Evolutionary conservation across 331 rosid genomes (phyloP).

Genomic region (Erythrophleum ivorense): DNA sequence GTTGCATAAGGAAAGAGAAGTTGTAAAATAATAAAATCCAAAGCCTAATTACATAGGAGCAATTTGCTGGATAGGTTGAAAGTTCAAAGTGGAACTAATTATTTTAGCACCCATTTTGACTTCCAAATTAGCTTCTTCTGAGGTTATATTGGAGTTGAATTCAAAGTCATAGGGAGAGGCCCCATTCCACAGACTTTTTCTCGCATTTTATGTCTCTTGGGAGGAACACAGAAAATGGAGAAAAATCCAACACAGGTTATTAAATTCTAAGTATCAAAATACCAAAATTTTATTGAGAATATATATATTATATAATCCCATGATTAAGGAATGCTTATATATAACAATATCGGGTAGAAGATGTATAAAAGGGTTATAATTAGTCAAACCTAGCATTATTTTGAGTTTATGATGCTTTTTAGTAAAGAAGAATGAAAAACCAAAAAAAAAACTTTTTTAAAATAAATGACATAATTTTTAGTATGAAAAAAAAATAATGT

Average conservation of each 20-base stretch:
- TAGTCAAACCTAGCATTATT: no score
- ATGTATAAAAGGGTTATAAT: no score
- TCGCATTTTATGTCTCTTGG: not conserved
- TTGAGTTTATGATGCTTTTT: no score
- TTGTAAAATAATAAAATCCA: not conserved
- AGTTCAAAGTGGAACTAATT: slow-evolving; percentile 23
- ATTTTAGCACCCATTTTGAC: slow-evolving; percentile 43
- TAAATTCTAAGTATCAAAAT: not conserved
- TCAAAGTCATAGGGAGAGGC: slow-evolving; percentile 34
- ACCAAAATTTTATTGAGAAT: no score
- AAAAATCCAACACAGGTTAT: slow-evolving; percentile 9
- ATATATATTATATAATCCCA: not conserved
- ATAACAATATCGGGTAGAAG: not conserved
- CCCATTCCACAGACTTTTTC: not conserved
- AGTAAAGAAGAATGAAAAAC: no score
- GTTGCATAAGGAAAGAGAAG: not conserved
- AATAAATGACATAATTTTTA: no score
- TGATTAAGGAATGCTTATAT: no score
- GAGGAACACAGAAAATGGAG: not conserved
- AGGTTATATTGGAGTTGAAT: not conserved
- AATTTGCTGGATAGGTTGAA: not conserved
- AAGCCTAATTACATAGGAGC: not conserved
- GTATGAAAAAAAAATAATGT: no score
- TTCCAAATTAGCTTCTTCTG: slow-evolving; percentile 40
- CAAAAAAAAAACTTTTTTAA: no score